phyloP scores from a whole-genome alignment of 768 basidiomycete genomes.

The Baorangia bicolor region DNA sequence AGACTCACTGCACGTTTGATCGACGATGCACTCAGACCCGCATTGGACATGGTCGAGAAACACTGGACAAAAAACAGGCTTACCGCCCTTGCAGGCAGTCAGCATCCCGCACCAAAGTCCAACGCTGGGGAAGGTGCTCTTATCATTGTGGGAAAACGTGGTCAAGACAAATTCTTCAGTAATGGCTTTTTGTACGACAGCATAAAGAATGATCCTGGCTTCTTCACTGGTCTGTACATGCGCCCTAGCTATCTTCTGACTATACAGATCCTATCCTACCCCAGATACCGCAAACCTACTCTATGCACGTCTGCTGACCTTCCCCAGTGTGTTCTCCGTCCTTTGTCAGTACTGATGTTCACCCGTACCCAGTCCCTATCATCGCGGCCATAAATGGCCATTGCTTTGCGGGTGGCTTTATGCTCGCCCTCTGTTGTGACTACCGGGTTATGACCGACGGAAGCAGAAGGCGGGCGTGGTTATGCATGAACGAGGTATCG shows the following conservation, averaged over 20 bases:
- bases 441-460: slow-evolving; percentile 89
- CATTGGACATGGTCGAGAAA: slow-evolving; percentile 68
- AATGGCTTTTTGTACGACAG: slow-evolving; percentile 72
- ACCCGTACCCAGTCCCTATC: slow-evolving; percentile 57
- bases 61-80: slow-evolving; percentile 65
- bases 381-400: slow-evolving; percentile 83
- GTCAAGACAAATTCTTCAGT: slow-evolving; percentile 88
- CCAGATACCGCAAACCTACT: slow-evolving; percentile 76
- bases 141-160: slow-evolving; percentile 70
- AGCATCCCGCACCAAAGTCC: slow-evolving; percentile 32
- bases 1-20: slow-evolving; percentile 62
- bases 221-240: slow-evolving; percentile 58
- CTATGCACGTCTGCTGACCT: slow-evolving; percentile 63
- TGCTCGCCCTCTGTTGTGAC: slow-evolving; percentile 80
- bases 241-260: background rate
- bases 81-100: slow-evolving; percentile 41
- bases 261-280: slow-evolving; percentile 5
- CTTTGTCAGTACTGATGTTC: background rate
- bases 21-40: slow-evolving; percentile 60
- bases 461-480: slow-evolving; percentile 72
- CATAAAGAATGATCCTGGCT: slow-evolving; percentile 51
- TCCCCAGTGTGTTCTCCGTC: slow-evolving; percentile 59
- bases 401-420: slow-evolving; percentile 81
- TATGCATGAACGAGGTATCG: slow-evolving; percentile 88
- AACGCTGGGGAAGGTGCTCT: slow-evolving; percentile 59